A percentile compares a stretch with the other conserved stretches of the same genome.
Evolutionary conservation across 2,329 filamentous ascomycete species (phyloP).

Genomic region (Diaporthe sp.): DNA sequence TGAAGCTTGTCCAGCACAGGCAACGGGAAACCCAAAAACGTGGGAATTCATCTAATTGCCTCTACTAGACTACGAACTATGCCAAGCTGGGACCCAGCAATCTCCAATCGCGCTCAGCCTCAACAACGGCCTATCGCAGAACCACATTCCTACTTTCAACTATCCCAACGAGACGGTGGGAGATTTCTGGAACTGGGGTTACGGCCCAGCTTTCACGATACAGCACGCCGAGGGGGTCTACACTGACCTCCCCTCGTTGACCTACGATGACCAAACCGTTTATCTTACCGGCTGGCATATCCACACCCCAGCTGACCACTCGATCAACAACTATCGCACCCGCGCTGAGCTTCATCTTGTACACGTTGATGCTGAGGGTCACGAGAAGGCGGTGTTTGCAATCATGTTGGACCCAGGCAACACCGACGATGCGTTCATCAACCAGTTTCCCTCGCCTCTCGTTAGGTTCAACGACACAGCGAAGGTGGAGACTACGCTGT

Average conservation of each 20-base stretch:
- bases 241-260: conserved; percentile 54
- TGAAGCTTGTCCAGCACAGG: not conserved
- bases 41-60: not conserved
- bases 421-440: conserved; percentile 53
- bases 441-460: conserved; percentile 53
- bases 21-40: not conserved
- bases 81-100: conserved; percentile 64
- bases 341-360: conserved; percentile 64
- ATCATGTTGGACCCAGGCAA: conserved; percentile 60
- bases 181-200: conserved; percentile 62
- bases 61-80: conserved; percentile 45
- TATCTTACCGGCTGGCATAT: conserved; percentile 65
- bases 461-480: conserved; percentile 53
- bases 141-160: conserved; percentile 56
- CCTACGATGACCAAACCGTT: conserved; percentile 59
- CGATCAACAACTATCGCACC: conserved; percentile 54
- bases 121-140: conserved; percentile 53
- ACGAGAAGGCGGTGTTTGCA: conserved; percentile 58
- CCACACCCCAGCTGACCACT: conserved; percentile 63
- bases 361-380: conserved; percentile 56
- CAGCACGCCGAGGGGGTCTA: conserved; percentile 47
- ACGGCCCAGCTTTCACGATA: conserved; percentile 46
- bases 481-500: conserved; percentile 40
- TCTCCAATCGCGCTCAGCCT: conserved; percentile 60
- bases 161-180: conserved; percentile 53